Base-by-base conservation (phyloP, 164 flowering plant species). In the Paratinospora sagittata region DNA sequence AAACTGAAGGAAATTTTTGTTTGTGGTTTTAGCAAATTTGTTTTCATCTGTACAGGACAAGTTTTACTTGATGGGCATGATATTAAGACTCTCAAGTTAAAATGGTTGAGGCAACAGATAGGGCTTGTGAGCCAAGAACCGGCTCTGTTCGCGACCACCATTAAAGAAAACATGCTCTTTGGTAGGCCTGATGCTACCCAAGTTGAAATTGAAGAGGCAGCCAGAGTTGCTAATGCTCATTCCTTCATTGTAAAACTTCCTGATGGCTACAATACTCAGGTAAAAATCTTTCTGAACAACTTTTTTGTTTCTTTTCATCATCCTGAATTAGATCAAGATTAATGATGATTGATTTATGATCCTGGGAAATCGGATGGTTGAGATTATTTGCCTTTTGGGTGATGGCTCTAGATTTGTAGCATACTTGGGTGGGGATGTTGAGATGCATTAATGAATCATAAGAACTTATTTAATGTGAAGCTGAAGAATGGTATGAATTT, bases 51-150 rank as follows among this genome's bases (percentile, higher is more conserved):
- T 30, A 63, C 85, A 94, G 98, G 98, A 26, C 83, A 92, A 85
- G 88, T 94, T 70, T 69, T 90, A 80, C 81, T 95, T 19, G 98
- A 95, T 78, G 97, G 99, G 76, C 86, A 87, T 73, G 94, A 92
- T 81, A 87, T 95, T 70, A 92, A 87, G 86, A 79, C 86, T 64
- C 66, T 95, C 72, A 87, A 87, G 74, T 77, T 95, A 70, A 83
- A 89, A 74, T 92, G 98, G 99, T 75, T 95, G 79, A 87, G 99
- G 80, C 90, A 95, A 78, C 97, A 95, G 76, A 90, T 95, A 47
- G 97, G 99, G 27, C 89, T 95, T 7, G 97, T 95, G 70, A 92
- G 99, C 79, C 99, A 95, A 81, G 98, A 95, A 72, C 99, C 99
- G n/a, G 94, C 97, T 10, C 77, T 95, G n/a, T 95, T 95, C 70